Base-by-base conservation (phyloP, 352 stramenopile species). In the Phytophthora hybrid region DNA sequence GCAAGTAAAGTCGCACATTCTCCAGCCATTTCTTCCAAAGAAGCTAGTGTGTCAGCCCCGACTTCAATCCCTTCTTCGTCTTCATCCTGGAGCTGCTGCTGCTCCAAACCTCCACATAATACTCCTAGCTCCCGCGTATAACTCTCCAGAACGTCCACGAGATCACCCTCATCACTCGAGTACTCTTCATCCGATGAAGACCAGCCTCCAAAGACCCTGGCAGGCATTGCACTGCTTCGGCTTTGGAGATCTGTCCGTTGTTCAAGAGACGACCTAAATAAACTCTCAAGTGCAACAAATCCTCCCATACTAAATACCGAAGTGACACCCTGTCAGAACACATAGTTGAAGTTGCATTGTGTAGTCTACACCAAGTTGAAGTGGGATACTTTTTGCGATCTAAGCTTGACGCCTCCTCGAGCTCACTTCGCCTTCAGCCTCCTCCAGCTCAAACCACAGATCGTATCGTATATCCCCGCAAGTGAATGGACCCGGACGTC, bases 401-500 rank as follows among this genome's bases (percentile, higher is more conserved):
- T 53, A 53, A 49, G n/a, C 62, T 62, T 41, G 7, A 34, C 64
- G 58, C 58, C 59, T 61, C 46, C 53, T 66, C 53, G 19, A 14
- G 32, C 5, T 34, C 57, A 55, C 52, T 63, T 59, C 51, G 46
- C 31, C 46, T 57, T 37, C 8, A 9, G 14, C 39, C 14, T 16
- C 56, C 10, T n/a, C n/a, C 16, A 56, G 46, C 31, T 18, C 59
- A 69, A 52, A n/a, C 16, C 44, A 23, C 16, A 46, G 34, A 62
- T 47, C 47, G 4, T 54, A 63, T 13, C 5, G 26, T 31, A 46
- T 47, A n/a, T 61, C 6, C 44, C 34, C 49, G 46, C 23, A 37
- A 19, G 23, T 21, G 14, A 69, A 81, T 61, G 73, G 80, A 88
- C 18, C 64, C 76, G 19, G 71, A 90, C 52, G 76, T 67, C 49